A percentile compares a stretch with the other conserved stretches of the same genome.
Evolutionary conservation across 306 rosid genomes (phyloP).

Genomic region (Lathyrus aphaca): DNA sequence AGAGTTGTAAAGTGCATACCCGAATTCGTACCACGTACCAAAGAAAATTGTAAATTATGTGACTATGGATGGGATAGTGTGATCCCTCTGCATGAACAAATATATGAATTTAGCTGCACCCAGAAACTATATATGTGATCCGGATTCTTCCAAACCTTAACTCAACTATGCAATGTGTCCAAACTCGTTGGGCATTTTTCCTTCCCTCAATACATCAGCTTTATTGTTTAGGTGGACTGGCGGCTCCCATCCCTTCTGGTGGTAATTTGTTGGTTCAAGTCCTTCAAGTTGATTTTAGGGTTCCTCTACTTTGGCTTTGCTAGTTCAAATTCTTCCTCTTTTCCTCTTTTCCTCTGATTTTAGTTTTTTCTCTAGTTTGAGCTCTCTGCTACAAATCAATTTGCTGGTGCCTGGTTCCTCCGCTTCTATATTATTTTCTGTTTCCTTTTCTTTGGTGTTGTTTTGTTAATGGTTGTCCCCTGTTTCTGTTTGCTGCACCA

Average conservation of each 20-base stretch:
- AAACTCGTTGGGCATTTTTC: not conserved
- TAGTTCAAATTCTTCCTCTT: not conserved
- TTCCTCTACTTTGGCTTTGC: not conserved
- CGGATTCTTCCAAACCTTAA: not conserved
- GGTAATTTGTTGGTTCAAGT: not conserved
- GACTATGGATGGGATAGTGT: not conserved
- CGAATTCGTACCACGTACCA: too few species aligned
- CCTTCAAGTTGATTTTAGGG: not conserved
- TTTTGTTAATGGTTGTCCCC: not conserved
- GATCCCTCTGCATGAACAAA: not conserved
- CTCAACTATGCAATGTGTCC: not conserved
- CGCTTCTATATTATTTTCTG: not conserved
- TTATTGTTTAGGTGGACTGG: not conserved
- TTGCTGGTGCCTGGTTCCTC: not conserved
- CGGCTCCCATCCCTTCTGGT: not conserved
- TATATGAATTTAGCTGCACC: not conserved
- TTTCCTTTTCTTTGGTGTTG: not conserved
- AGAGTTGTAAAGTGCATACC: too few species aligned
- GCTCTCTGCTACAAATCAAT: not conserved
- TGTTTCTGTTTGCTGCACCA: constrained; percentile 16
- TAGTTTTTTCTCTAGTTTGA: not conserved
- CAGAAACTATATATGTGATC: not conserved
- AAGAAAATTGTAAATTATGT: too few species aligned
- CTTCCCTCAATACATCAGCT: not conserved
- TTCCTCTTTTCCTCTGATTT: not conserved